phyloP scores from a whole-genome alignment of 306 rosid genomes.

The Luffa acutangula region DNA sequence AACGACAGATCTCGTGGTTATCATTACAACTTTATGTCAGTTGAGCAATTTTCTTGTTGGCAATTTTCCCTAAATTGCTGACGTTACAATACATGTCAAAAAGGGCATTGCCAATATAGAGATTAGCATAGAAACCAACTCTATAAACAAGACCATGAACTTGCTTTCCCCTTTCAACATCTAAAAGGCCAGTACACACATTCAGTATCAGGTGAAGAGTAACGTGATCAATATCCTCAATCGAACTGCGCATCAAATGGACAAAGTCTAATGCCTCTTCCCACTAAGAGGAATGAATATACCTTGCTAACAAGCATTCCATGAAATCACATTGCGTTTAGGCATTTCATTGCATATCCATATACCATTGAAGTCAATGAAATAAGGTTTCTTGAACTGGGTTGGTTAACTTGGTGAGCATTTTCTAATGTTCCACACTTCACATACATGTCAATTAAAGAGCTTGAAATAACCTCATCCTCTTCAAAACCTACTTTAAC shows the following conservation, averaged over 20 bases:
- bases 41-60: too few species aligned
- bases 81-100: conserved; percentile 64
- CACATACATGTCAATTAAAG: conserved; percentile 50
- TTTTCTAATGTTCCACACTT: conserved; percentile 44
- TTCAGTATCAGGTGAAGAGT: conserved; percentile 50
- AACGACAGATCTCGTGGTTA: too few species aligned
- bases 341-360: conserved; percentile 57
- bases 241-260: conserved; percentile 29
- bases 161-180: conserved; percentile 55
- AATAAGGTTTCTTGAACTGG: conserved; percentile 40
- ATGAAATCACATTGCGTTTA: conserved; percentile 51
- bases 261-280: conserved; percentile 40
- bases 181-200: conserved; percentile 33
- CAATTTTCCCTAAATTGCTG: too few species aligned
- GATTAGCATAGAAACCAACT: conserved; percentile 28
- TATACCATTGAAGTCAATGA: conserved; percentile 66
- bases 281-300: conserved; percentile 30
- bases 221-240: conserved; percentile 31
- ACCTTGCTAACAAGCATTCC: conserved; percentile 81
- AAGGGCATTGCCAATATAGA: conserved; percentile 52
- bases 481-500: conserved; percentile 35
- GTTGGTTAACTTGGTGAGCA: conserved; percentile 34
- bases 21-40: too few species aligned
- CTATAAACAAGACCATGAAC: conserved; percentile 54
- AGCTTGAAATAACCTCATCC: conserved; percentile 40